Conservation (phyloP, 108 stramenopile genomes). For the Skeletonema menzelii region DNA sequence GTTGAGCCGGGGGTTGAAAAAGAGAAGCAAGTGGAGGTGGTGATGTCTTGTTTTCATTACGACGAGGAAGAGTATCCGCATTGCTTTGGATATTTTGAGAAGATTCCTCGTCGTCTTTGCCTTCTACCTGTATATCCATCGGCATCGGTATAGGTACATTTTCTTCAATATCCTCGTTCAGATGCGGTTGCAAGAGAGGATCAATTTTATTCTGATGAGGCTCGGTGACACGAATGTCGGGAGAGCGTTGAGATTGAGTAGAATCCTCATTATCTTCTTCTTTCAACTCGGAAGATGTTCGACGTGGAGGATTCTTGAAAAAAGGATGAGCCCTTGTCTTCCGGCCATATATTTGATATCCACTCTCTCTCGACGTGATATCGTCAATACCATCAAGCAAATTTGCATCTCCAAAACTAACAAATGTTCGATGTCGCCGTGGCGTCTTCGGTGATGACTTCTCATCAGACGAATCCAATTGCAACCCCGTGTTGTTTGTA, state of each 20-base stretch:
- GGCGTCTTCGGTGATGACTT: conserved; percentile 17
- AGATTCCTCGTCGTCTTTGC: not conserved
- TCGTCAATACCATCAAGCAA: conserved; percentile 15
- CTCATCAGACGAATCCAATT: not conserved
- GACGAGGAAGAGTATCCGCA: not conserved
- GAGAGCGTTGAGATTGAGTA: not conserved
- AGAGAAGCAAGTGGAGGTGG: not conserved
- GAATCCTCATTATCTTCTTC: not conserved
- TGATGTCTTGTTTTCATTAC: not conserved
- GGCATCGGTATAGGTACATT: not conserved
- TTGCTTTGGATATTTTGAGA: not conserved
- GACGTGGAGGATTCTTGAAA: not conserved
- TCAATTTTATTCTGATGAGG: not conserved
- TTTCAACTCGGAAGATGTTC: not conserved
- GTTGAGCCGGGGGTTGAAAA: not conserved
- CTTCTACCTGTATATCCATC: not conserved
- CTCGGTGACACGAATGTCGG: not conserved
- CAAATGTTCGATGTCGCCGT: not conserved
- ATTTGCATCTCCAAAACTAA: conserved; percentile 28
- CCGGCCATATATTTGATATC: conserved; percentile 5
- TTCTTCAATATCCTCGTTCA: not conserved
- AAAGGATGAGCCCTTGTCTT: not conserved
- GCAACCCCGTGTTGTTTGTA: not conserved
- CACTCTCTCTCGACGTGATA: conserved; percentile 21
- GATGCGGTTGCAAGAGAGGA: not conserved